phyloP scores from a whole-genome alignment of 345 rosid species.

The Pistacia atlantica region DNA sequence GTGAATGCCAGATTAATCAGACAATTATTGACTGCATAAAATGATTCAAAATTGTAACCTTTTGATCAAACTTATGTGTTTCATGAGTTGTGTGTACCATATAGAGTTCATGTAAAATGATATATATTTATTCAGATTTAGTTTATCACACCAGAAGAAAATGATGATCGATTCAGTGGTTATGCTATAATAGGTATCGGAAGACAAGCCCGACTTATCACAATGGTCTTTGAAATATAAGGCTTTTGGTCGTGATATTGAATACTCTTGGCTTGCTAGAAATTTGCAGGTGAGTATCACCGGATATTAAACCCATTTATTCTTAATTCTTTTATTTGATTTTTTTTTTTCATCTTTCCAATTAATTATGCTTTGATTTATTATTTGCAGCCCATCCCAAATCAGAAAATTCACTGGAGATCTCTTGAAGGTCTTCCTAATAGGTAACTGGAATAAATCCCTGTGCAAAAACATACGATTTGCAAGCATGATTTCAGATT shows the following conservation, averaged over 20 bases:
- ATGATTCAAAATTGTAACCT: neutral
- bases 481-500: neutral
- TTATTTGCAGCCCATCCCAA: slow-evolving; percentile 72
- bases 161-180: slow-evolving; percentile 20
- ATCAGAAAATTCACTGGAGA: slow-evolving; percentile 93
- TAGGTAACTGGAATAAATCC: slow-evolving; percentile 39
- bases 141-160: neutral
- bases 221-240: slow-evolving; percentile 76
- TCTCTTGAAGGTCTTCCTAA: slow-evolving; percentile 86
- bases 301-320: neutral
- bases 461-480: neutral
- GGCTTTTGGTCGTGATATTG: slow-evolving; percentile 84
- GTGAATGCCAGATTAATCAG: neutral
- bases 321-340: slow-evolving; percentile 3
- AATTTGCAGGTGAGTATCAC: slow-evolving; percentile 71
- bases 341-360: neutral
- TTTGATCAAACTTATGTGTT: neutral
- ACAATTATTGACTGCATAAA: neutral
- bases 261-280: slow-evolving; percentile 91
- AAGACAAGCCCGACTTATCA: slow-evolving; percentile 78
- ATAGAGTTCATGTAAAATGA: neutral
- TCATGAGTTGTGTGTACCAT: neutral
- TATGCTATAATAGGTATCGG: slow-evolving; percentile 47
- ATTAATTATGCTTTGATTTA: slow-evolving; percentile 5
- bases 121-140: neutral